phyloP scores from a whole-genome alignment of 1,139 yeast species.

The Yamadazyma trypodendri region DNA sequence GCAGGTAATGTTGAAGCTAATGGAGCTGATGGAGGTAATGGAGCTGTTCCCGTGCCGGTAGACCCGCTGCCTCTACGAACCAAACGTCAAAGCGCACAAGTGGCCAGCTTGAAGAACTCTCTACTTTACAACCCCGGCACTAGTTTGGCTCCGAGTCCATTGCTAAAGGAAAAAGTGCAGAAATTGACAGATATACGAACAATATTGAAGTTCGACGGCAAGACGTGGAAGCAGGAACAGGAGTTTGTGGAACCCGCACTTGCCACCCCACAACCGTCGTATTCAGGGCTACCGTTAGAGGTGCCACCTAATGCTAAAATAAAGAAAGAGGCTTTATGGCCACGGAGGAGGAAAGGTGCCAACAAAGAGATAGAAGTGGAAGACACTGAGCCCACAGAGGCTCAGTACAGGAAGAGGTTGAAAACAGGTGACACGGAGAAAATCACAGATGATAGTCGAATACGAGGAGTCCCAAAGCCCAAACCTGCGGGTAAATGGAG shows the following conservation, averaged over 20 bases:
- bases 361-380: neutral
- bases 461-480: conserved; percentile 24
- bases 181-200: neutral
- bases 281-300: conserved; percentile 69
- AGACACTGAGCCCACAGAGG: conserved; percentile 9
- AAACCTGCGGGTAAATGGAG: conserved; percentile 6
- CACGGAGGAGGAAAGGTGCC: conserved; percentile 19
- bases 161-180: conserved; percentile 2
- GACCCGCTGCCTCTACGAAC: too few species aligned
- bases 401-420: conserved; percentile 6
- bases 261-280: conserved; percentile 50
- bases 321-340: conserved; percentile 53
- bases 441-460: conserved; percentile 32
- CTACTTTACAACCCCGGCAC: conserved; percentile 10
- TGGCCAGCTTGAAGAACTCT: conserved; percentile 14
- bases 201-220: conserved; percentile 2
- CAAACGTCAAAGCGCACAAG: conserved; percentile 17
- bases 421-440: conserved; percentile 22
- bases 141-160: conserved; percentile 11
- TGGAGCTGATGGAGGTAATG: too few species aligned
- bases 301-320: conserved; percentile 56
- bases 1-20: too few species aligned
- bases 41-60: too few species aligned
- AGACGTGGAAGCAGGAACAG: neutral
- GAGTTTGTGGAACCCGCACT: conserved; percentile 58